These are phyloP conservation scores for Botrytis tulipae DNA, from an alignment of 2,329 filamentous ascomycete genomes.

Conservation along the genomic window DNA sequence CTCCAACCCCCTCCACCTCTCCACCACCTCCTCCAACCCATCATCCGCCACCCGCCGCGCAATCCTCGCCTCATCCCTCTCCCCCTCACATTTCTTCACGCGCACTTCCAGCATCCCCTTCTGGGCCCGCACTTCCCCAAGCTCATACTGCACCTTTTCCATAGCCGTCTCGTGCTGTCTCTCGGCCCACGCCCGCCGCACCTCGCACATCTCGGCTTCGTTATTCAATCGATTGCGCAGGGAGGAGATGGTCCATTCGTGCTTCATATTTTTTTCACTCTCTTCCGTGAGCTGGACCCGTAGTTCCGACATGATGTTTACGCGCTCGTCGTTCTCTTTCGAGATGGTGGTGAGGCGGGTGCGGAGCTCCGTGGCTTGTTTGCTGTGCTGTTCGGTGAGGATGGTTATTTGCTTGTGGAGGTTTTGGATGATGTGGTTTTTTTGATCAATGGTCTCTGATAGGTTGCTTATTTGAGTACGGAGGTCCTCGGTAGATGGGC, in stretches of 20 bases:
- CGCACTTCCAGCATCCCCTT: not conserved
- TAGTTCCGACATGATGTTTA: not conserved
- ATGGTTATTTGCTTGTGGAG: not conserved
- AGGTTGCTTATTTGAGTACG: not conserved
- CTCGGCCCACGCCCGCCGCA: rapidly evolving
- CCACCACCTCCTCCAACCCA: not conserved
- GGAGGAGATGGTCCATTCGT: not conserved
- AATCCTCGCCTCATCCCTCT: not conserved
- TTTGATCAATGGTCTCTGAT: not conserved
- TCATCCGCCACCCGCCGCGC: no score
- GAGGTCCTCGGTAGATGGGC: not conserved
- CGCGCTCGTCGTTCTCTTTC: not conserved
- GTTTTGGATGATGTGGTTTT: not conserved
- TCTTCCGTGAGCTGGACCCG: not conserved
- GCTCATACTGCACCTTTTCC: not conserved
- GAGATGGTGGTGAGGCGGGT: not conserved
- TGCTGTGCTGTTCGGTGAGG: not conserved
- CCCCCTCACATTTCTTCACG: not conserved
- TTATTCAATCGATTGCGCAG: not conserved
- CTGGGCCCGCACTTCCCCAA: rapidly evolving
- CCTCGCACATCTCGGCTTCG: not conserved
- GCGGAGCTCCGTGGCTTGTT: not conserved
- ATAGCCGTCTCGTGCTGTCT: not conserved
- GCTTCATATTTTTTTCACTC: not conserved
- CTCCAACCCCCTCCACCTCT: not conserved